Evolutionary conservation across 2,329 filamentous ascomycete genomes (phyloP), one percentile per base, ranked within the genome.

Genomic region (Amylocarpus encephaloides): DNA sequence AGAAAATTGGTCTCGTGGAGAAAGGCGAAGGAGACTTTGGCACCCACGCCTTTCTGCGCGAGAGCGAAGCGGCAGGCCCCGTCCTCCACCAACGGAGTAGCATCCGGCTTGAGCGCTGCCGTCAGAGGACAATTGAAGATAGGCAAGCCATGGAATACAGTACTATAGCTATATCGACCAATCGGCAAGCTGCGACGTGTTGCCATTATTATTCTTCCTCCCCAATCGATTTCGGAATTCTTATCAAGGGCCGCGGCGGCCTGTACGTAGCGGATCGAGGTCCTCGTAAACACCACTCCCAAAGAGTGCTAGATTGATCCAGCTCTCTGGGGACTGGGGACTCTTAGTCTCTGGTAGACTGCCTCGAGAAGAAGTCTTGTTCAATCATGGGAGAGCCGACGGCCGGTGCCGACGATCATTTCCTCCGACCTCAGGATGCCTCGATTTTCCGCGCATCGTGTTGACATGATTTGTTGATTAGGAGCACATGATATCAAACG

Each of bases 161-260:
- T n/a, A n/a, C n/a, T n/a, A n/a, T 29, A 16, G 12, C 12, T n/a
- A 9, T 40, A 41, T 41, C 29, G 43, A 29, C 46, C 15, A 48
- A 48, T 48, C 38, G 42, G 38, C 32, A 11, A 5, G 5, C 6
- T 16, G 3, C 13, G 9, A 34, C 10, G 13, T 13, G 18, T 18
- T 13, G 19, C 33, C 40, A 44, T 19, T 15, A 33, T 34, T 45
- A 18, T 10, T n/a, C 16, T 29, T 19, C n/a, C 34, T 18, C 19
- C 29, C 46, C 46, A 48, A 48, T 48, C 22, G 29, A n/a, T 15
- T 26, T 33, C 35, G 13, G 26, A 42, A 33, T 32, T 13, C 46
- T 48, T 48, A 48, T 48, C 46, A 43, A 19, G 30, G 26, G 32
- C 46, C 46, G 38, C 46, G 36, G 38, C 46, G 32, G 15, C 18